Base-by-base conservation (phyloP, 164 flowering plant species). In the Malania oleifera region DNA sequence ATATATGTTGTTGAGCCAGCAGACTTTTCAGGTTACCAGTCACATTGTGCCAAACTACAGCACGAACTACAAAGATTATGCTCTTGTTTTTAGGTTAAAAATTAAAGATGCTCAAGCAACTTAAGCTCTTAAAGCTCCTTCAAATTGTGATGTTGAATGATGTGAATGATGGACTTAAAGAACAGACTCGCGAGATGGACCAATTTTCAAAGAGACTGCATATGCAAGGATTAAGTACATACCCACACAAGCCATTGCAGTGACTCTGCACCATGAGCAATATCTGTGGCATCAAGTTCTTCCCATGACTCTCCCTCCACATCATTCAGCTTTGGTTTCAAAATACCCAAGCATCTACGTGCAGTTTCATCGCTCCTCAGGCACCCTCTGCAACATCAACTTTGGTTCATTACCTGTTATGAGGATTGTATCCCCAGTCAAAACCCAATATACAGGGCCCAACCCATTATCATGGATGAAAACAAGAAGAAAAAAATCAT, bases 161-260 rank as follows among this genome's bases (percentile, higher is more conserved):
- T 31, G 9, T 9, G 9, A 9, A 4, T 31, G 35, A 31, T 9
- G 35, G 9, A 4, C 35, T 31, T 31, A 31, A 31, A 9, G 35
- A 4, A 4, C 35, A 31, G 35, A 31, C 35, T 9, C 4, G 35
- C 4, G 9, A 31, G 35, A 4, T 31, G 9, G 9, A 31, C 9
- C 9, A 4, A 31, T 31, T 31, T 31, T 31, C 2, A 20, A 22
- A 20, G 18, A 22, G 12, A 46, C 8, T 20, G 14, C 50, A 46
- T 23, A 19, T 6, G 13, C 14, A 46, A 46, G 26, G 14, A 22
- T 46, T 18, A 51, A 40, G 31, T 57, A 13, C 85, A 52, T 86
- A 93, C 98, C 98, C 98, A 93, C 2, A 87, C 77, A 63, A 93
- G 88, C 97, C 98, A 93, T 5, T 89, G 88, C 46, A 93, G 56